A percentile compares a stretch with the other conserved stretches of the same genome.
Conservation (phyloP, 495 filamentous ascomycete genomes). For the Massariosphaeria phaeospora region DNA sequence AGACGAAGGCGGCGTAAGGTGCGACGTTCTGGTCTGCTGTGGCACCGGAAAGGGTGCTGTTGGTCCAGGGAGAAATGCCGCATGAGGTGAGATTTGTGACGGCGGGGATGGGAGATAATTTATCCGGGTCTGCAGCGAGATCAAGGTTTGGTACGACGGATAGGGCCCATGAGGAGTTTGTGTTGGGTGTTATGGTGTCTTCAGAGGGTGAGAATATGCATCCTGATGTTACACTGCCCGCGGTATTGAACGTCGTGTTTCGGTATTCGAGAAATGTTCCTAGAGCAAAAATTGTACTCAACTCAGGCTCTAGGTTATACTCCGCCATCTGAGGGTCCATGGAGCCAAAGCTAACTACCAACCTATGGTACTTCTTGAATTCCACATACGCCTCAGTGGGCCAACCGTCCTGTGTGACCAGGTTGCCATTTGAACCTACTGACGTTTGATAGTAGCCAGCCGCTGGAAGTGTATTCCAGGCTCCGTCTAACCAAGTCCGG, state of each 20-base stretch:
- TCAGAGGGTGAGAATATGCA: slow-evolving; percentile 48
- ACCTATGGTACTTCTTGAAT: slow-evolving; percentile 46
- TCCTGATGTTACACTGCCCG: slow-evolving; percentile 45
- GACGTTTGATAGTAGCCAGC: slow-evolving; percentile 50
- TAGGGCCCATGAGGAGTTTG: slow-evolving; percentile 57
- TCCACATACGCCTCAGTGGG: slow-evolving; percentile 55
- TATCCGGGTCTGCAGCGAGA: slow-evolving; percentile 24
- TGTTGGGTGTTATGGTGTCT: slow-evolving; percentile 39
- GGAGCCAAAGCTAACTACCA: slow-evolving; percentile 52
- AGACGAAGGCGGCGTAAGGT: slow-evolving; percentile 50
- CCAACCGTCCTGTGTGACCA: slow-evolving; percentile 60
- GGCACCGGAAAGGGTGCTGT: slow-evolving; percentile 48
- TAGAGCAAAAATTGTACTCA: slow-evolving; percentile 43
- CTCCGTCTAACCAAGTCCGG: slow-evolving; percentile 53
- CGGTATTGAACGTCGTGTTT: slow-evolving; percentile 32
- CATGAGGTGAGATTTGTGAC: slow-evolving; percentile 48
- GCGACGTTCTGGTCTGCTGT: slow-evolving; percentile 47
- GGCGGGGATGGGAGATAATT: slow-evolving; percentile 38
- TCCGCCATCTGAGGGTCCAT: slow-evolving; percentile 53
- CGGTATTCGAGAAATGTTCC: slow-evolving; percentile 37
- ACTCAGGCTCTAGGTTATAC: slow-evolving; percentile 48
- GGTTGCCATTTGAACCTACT: slow-evolving; percentile 36
- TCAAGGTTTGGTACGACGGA: slow-evolving; percentile 25
- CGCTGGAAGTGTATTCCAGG: slow-evolving; percentile 45
- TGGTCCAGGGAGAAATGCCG: slow-evolving; percentile 56